Percentiles rank a stretch among this genome's conserved stretches.
Conservation (phyloP, 2,329 filamentous ascomycete genomes). For the Ophiobolus disseminans region DNA sequence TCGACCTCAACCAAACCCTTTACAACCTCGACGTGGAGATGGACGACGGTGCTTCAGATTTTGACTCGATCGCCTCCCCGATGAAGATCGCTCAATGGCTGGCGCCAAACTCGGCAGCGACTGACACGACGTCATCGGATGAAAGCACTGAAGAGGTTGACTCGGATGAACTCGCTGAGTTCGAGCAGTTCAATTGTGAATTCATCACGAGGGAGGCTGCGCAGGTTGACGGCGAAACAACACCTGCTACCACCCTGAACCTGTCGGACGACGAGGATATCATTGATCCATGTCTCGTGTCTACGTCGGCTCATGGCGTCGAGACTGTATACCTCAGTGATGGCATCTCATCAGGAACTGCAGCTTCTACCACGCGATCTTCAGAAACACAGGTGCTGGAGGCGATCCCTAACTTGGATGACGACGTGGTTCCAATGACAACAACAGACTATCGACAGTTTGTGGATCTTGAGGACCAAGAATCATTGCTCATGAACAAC, state of each 20-base stretch:
- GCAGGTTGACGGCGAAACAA: background rate
- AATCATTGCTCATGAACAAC: too few species aligned
- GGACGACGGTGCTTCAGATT: constrained; percentile 3
- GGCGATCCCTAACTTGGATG: too few species aligned
- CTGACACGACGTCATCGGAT: background rate
- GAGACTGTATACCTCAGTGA: too few species aligned
- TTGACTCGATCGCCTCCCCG: constrained; percentile 5
- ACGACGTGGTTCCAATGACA: too few species aligned
- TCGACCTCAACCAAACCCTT: background rate
- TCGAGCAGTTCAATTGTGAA: background rate
- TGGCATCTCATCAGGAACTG: too few species aligned
- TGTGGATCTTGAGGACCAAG: too few species aligned
- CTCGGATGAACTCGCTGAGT: background rate
- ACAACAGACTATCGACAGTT: too few species aligned
- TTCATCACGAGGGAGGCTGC: background rate
- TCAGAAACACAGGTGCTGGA: too few species aligned
- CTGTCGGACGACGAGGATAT: constrained; percentile 1
- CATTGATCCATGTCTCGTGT: background rate
- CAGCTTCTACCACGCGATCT: too few species aligned
- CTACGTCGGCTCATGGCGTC: too few species aligned
- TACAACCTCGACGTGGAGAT: background rate
- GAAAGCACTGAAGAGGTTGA: background rate
- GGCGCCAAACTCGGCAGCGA: background rate
- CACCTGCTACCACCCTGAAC: background rate
- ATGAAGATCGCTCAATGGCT: background rate